These are phyloP conservation scores for Apiospora malaysiana DNA, from an alignment of 2,329 filamentous ascomycete genomes.

Conservation along the genomic window DNA sequence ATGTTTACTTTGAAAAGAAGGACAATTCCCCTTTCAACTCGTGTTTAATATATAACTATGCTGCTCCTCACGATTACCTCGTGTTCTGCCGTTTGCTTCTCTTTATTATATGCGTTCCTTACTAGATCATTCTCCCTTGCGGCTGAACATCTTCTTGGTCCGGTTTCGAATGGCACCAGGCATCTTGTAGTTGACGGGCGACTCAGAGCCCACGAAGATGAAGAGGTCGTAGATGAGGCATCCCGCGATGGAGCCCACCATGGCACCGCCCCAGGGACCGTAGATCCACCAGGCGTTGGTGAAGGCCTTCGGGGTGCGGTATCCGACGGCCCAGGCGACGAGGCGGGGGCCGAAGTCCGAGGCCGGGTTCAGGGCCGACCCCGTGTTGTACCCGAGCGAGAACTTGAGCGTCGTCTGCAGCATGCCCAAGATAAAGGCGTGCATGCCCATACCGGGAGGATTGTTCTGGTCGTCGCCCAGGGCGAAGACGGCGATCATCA, in stretches of 20 bases:
- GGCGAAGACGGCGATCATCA: conserved; percentile 45
- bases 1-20: neutral
- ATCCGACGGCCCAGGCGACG: conserved; percentile 7
- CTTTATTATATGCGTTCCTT: no score
- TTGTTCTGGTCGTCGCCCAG: conserved; percentile 43
- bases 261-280: conserved; percentile 33
- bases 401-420: conserved; percentile 44
- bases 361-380: conserved; percentile 44
- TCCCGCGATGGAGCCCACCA: conserved; percentile 38
- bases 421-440: conserved; percentile 44
- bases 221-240: conserved; percentile 40
- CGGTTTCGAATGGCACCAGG: conserved; percentile 14
- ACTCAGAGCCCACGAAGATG: conserved; percentile 39
- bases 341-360: conserved; percentile 42
- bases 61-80: neutral
- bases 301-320: conserved; percentile 35
- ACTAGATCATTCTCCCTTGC: neutral
- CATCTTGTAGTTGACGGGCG: conserved; percentile 35
- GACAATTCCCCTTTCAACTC: neutral
- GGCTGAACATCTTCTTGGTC: neutral
- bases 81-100: neutral
- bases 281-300: conserved; percentile 41
- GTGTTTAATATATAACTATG: neutral
- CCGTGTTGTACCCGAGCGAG: conserved; percentile 44
- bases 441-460: conserved; percentile 44